These are phyloP conservation scores for Ogataea paradorogensis DNA, from an alignment of 805 yeast species.

Conservation along the genomic window DNA sequence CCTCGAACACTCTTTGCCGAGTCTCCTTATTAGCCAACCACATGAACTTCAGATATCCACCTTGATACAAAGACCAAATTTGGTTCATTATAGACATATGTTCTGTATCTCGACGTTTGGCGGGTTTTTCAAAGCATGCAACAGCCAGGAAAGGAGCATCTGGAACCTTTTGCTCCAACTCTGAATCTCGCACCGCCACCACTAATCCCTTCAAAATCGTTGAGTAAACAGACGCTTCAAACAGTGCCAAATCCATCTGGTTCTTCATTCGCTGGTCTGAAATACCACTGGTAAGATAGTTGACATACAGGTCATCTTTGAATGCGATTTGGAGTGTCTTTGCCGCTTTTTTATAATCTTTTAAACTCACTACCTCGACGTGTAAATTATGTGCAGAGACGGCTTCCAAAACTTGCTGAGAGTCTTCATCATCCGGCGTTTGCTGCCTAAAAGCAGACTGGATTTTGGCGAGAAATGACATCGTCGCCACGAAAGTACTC, in stretches of 20 bases:
- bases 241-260: constrained; percentile 46
- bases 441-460: constrained; percentile 18
- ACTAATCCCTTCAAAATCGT: constrained; percentile 48
- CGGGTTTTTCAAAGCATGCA: constrained; percentile 45
- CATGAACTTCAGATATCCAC: constrained; percentile 33
- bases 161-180: constrained; percentile 39
- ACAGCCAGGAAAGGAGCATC: constrained; percentile 50
- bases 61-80: constrained; percentile 34
- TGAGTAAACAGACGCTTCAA: constrained; percentile 52
- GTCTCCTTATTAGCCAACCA: constrained; percentile 41
- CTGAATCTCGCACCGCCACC: constrained; percentile 48
- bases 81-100: constrained; percentile 32
- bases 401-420: neutral
- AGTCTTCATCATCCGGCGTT: neutral
- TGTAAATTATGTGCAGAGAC: constrained; percentile 13
- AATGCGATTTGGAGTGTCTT: constrained; percentile 51
- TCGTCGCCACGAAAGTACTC: constrained; percentile 1
- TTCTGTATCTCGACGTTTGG: constrained; percentile 13
- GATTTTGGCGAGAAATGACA: constrained; percentile 20
- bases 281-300: constrained; percentile 45
- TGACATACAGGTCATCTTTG: constrained; percentile 52
- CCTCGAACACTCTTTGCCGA: constrained; percentile 47
- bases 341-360: constrained; percentile 55
- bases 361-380: constrained; percentile 33
- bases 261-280: constrained; percentile 35